A percentile compares a stretch with the other conserved stretches of the same genome.
These are phyloP conservation scores for Sugiyamaella xylanicola DNA, from an alignment of 1,139 yeast genomes.

Conservation along the genomic window DNA sequence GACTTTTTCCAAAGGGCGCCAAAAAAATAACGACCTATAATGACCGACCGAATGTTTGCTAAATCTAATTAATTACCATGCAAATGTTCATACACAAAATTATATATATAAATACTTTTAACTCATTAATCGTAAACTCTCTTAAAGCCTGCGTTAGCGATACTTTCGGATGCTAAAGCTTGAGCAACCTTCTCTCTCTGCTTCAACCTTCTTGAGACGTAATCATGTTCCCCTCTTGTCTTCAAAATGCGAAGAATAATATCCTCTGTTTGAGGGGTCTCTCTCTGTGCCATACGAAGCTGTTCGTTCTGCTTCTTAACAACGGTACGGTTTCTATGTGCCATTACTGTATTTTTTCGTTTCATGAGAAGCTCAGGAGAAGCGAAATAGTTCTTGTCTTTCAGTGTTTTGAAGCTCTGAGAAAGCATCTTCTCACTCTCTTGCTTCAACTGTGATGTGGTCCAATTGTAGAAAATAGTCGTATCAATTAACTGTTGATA, in stretches of 20 bases:
- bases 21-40: neutral
- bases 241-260: slow-evolving; percentile 61
- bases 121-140: slow-evolving; percentile 21
- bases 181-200: slow-evolving; percentile 66
- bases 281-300: slow-evolving; percentile 53
- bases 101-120: slow-evolving; percentile 2
- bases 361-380: slow-evolving; percentile 58
- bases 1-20: slow-evolving; percentile 24
- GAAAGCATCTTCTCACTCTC: slow-evolving; percentile 59
- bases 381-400: slow-evolving; percentile 39
- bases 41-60: slow-evolving; percentile 2
- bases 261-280: slow-evolving; percentile 67
- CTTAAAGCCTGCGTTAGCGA: slow-evolving; percentile 28
- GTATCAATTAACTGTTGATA: slow-evolving; percentile 66
- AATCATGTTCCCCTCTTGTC: slow-evolving; percentile 49
- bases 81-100: slow-evolving; percentile 8
- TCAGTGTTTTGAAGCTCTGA: slow-evolving; percentile 35
- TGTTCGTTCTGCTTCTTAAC: slow-evolving; percentile 58
- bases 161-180: slow-evolving; percentile 63
- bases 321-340: slow-evolving; percentile 67
- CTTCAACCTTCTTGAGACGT: slow-evolving; percentile 57
- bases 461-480: slow-evolving; percentile 67
- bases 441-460: slow-evolving; percentile 52
- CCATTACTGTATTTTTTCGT: slow-evolving; percentile 67
- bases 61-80: neutral